Conservation (phyloP, 2,329 filamentous ascomycete species). For the Venturiaceae sp. region DNA sequence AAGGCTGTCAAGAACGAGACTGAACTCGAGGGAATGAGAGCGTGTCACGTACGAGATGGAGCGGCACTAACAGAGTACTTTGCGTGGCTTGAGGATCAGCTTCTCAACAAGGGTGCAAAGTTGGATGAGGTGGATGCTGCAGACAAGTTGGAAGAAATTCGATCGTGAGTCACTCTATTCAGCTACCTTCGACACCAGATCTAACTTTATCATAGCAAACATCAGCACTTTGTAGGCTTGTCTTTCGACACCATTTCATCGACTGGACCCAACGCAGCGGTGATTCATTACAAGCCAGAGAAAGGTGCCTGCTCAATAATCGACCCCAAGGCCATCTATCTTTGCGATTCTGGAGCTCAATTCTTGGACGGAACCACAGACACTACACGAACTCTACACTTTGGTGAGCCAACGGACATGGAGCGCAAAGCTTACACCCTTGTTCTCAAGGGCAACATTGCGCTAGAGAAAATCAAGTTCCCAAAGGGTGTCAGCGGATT, state of each 20-base stretch:
- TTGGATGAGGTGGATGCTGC: conserved; percentile 88
- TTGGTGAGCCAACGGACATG: conserved; percentile 70
- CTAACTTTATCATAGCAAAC: conserved; percentile 32
- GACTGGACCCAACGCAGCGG: conserved; percentile 81
- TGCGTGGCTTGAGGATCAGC: conserved; percentile 88
- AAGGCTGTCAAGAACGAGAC: conserved; percentile 92
- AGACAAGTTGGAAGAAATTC: conserved; percentile 74
- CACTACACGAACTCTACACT: conserved; percentile 87
- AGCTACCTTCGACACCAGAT: not conserved
- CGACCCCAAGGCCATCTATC: conserved; percentile 76
- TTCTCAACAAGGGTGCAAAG: conserved; percentile 59
- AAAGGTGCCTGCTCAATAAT: conserved; percentile 71
- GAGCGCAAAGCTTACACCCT: conserved; percentile 88
- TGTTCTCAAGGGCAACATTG: conserved; percentile 89
- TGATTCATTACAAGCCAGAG: conserved; percentile 94
- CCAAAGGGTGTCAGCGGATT: conserved; percentile 94
- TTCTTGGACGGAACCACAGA: conserved; percentile 94
- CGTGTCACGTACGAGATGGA: conserved; percentile 88
- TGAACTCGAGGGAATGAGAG: conserved; percentile 85
- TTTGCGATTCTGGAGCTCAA: conserved; percentile 96
- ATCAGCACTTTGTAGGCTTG: conserved; percentile 72
- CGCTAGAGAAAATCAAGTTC: conserved; percentile 75
- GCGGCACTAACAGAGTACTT: conserved; percentile 88
- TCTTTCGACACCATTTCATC: conserved; percentile 96
- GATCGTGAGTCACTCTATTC: conserved; percentile 32